A percentile compares a stretch with the other conserved stretches of the same genome.
These are phyloP conservation scores for Pyrenophora teres DNA, from an alignment of 2,329 filamentous ascomycete species.

Conservation along the genomic window DNA sequence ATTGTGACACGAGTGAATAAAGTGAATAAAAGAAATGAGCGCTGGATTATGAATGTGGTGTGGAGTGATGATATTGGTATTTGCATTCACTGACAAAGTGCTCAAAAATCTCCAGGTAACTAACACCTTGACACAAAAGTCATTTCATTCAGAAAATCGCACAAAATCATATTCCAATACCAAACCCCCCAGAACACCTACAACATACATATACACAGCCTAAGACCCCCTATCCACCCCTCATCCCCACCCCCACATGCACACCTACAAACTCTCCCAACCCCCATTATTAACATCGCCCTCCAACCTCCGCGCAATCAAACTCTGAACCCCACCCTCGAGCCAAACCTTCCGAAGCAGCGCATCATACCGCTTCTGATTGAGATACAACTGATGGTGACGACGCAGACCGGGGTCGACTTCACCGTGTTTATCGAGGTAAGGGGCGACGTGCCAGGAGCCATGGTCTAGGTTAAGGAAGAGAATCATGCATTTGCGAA, in stretches of 20 bases:
- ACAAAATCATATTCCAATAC: too few species aligned
- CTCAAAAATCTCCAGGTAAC: too few species aligned
- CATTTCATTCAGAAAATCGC: too few species aligned
- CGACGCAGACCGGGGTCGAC: conserved; percentile 86
- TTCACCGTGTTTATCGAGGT: conserved; percentile 95
- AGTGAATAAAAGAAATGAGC: too few species aligned
- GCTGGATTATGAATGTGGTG: too few species aligned
- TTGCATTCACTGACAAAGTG: too few species aligned
- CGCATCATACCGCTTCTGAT: conserved; percentile 90
- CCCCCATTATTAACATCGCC: conserved; percentile 96
- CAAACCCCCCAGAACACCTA: too few species aligned
- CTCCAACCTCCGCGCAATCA: conserved; percentile 88
- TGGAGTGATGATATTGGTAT: too few species aligned
- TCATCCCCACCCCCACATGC: background rate
- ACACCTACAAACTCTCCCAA: conserved; percentile 73
- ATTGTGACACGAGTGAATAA: too few species aligned
- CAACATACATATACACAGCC: too few species aligned
- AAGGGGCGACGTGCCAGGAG: conserved; percentile 85
- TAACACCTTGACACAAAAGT: too few species aligned
- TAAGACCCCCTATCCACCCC: too few species aligned
- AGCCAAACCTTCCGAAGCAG: conserved; percentile 86
- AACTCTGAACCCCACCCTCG: conserved; percentile 81
- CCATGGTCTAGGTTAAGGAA: conserved; percentile 83
- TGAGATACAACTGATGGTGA: conserved; percentile 86
- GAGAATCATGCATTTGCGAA: conserved; percentile 91